phyloP scores from a whole-genome alignment of 1,284 basidiomycete species.

The Puccinia hordei region DNA sequence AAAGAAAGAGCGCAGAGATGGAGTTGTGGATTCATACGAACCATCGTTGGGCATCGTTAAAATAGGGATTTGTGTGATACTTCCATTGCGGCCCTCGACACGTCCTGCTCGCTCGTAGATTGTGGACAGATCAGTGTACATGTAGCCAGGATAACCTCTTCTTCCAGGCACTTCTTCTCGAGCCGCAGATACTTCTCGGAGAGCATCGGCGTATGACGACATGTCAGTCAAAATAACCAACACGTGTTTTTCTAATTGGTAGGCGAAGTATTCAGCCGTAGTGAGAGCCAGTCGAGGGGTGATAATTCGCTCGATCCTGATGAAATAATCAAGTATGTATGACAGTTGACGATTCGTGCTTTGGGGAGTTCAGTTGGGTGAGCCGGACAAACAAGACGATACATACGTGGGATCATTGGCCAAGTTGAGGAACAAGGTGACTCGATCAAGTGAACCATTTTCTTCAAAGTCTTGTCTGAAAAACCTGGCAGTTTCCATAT shows the following conservation, averaged over 20 bases:
- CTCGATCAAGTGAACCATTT: slow-evolving; percentile 95
- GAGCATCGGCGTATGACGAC: slow-evolving; percentile 95
- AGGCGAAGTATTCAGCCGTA: slow-evolving; percentile 99
- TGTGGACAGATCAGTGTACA: slow-evolving; percentile 94
- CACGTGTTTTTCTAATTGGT: slow-evolving; percentile 99
- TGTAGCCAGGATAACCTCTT: slow-evolving; percentile 98
- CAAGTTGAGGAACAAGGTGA: slow-evolving; percentile 97
- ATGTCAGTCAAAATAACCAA: slow-evolving; percentile 99
- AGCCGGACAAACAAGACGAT: not conserved
- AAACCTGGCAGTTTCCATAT: slow-evolving; percentile 99
- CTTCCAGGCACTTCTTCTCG: slow-evolving; percentile 99
- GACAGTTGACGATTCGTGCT: not conserved
- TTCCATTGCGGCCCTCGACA: slow-evolving; percentile 95
- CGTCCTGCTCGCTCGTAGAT: slow-evolving; percentile 99
- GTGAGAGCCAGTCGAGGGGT: slow-evolving; percentile 97
- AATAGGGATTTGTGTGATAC: slow-evolving; percentile 99
- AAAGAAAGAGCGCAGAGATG: slow-evolving; percentile 45
- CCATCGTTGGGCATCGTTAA: slow-evolving; percentile 99
- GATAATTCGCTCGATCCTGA: slow-evolving; percentile 92
- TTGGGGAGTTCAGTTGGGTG: not conserved
- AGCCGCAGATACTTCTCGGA: slow-evolving; percentile 97
- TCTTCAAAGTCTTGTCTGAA: slow-evolving; percentile 99
- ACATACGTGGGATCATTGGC: slow-evolving; percentile 92
- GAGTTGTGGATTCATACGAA: slow-evolving; percentile 60
- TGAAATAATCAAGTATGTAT: not conserved